Evolutionary conservation across 805 yeast species (phyloP).

Genomic region (Yarrowia divulgata): DNA sequence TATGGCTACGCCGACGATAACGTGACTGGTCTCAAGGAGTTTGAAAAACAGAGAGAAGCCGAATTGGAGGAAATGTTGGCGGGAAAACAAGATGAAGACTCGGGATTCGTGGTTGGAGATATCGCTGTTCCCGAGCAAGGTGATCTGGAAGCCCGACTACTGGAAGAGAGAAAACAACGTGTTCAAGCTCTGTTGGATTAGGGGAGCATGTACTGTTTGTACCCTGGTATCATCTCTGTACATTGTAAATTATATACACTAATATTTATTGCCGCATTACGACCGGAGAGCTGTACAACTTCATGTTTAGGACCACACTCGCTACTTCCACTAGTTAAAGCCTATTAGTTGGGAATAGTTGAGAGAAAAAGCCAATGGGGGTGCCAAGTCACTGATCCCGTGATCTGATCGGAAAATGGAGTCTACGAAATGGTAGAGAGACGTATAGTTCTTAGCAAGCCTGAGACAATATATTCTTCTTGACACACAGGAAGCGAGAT

Average conservation of each 20-base stretch:
- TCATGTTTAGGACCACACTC: too few relatives aligned
- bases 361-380: too few relatives aligned
- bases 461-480: too few relatives aligned
- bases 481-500: too few relatives aligned
- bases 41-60: slow-evolving; percentile 21
- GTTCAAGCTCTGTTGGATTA: slow-evolving; percentile 13
- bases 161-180: slow-evolving; percentile 22
- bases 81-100: neutral
- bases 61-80: slow-evolving; percentile 25
- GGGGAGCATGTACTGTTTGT: too few relatives aligned
- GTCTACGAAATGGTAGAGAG: too few relatives aligned
- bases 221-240: neutral
- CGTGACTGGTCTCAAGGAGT: slow-evolving; percentile 16
- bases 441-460: too few relatives aligned
- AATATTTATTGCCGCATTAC: slow-evolving; percentile 6
- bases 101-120: slow-evolving; percentile 13
- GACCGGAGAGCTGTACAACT: too few relatives aligned
- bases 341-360: too few relatives aligned
- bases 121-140: slow-evolving; percentile 5
- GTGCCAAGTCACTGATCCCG: too few relatives aligned
- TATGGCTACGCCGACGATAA: slow-evolving; percentile 48
- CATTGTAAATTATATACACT: neutral
- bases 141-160: slow-evolving; percentile 1
- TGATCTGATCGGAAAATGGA: too few relatives aligned
- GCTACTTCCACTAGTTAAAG: too few relatives aligned